These are phyloP conservation scores for Echeveria elegans DNA, from an alignment of 164 flowering plant species.

Conservation along the genomic window DNA sequence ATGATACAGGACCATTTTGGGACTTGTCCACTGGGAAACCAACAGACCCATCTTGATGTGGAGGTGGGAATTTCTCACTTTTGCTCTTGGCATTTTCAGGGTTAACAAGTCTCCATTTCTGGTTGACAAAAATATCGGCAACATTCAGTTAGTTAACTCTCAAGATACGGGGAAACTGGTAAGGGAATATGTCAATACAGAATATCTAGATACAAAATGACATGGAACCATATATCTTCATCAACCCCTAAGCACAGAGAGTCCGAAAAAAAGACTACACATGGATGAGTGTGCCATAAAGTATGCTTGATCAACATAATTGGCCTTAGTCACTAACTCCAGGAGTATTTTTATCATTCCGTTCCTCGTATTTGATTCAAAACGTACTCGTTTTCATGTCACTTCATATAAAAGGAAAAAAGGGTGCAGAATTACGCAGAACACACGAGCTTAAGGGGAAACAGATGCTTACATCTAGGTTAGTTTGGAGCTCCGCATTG, in stretches of 20 bases:
- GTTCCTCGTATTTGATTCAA: background rate
- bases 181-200: too few relatives aligned
- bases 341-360: too few relatives aligned
- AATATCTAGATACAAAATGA: too few relatives aligned
- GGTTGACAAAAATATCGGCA: constrained; percentile 5
- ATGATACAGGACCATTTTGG: constrained; percentile 45
- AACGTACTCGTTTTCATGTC: background rate
- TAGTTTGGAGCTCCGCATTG: constrained; percentile 8
- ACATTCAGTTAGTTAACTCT: background rate
- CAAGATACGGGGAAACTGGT: too few relatives aligned
- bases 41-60: constrained; percentile 40
- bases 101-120: constrained; percentile 31
- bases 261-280: background rate
- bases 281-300: background rate
- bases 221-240: background rate
- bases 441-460: constrained; percentile 6
- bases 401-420: background rate
- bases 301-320: background rate
- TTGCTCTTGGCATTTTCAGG: constrained; percentile 44
- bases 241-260: background rate
- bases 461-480: constrained; percentile 3
- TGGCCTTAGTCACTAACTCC: background rate
- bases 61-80: constrained; percentile 49
- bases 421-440: background rate
- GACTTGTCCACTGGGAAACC: constrained; percentile 38